These are phyloP conservation scores for Cubamyces sp. DNA, from an alignment of 768 basidiomycete species.

Conservation along the genomic window DNA sequence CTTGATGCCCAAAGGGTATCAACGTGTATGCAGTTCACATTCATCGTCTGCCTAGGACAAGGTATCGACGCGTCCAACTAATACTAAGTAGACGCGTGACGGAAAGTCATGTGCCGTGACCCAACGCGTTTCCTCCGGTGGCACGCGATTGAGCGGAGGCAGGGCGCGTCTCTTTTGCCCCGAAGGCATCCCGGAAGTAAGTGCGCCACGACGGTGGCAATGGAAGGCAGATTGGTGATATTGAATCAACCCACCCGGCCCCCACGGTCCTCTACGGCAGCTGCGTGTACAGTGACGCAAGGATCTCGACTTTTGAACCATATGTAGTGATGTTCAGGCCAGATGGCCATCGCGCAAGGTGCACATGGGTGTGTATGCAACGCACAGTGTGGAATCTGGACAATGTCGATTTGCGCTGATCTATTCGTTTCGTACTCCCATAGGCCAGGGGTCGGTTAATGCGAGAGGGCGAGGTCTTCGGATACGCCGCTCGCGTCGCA, in stretches of 20 bases:
- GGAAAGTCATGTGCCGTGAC: slow-evolving; percentile 21
- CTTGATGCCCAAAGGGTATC: no score
- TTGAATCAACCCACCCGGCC: background rate
- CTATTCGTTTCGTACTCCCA: no score
- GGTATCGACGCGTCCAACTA: no score
- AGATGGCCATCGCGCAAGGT: slow-evolving; percentile 1
- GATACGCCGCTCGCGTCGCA: background rate
- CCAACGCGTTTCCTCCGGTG: slow-evolving; percentile 3
- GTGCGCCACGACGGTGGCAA: background rate
- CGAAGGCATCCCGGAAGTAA: background rate
- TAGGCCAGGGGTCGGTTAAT: no score
- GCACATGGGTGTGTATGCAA: background rate
- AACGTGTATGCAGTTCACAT: no score
- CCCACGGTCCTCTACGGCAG: no score
- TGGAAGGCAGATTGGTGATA: background rate
- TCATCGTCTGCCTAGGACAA: no score
- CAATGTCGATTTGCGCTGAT: no score
- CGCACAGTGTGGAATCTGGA: no score
- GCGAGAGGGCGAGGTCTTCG: background rate
- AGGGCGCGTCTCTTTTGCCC: background rate
- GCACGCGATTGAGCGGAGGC: background rate
- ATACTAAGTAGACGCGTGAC: slow-evolving; percentile 17
- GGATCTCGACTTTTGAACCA: background rate
- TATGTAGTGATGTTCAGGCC: slow-evolving; percentile 1
- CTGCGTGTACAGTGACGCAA: background rate